phyloP scores from a whole-genome alignment of 1,284 basidiomycete species.

The Cutaneotrichosporon arboriforme region DNA sequence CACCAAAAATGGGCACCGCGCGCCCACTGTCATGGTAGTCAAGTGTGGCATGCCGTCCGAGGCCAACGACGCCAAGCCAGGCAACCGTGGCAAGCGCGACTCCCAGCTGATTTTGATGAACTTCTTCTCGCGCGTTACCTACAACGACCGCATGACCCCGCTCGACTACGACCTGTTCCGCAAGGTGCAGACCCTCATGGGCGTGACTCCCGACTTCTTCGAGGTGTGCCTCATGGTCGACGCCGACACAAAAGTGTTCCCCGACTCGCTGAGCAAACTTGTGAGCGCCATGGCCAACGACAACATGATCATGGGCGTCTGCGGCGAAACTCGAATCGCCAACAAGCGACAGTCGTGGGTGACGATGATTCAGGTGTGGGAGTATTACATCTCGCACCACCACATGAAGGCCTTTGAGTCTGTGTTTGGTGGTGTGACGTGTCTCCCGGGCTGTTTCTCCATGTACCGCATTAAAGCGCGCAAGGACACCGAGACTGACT shows the following conservation, averaged over 20 bases:
- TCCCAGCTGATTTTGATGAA: constrained; percentile 99
- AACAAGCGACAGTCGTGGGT: constrained; percentile 99
- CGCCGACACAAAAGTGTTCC: constrained; percentile 91
- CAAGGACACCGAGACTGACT: constrained; percentile 80
- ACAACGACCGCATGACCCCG: constrained; percentile 97
- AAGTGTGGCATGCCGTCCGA: constrained; percentile 86
- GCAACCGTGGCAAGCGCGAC: constrained; percentile 97
- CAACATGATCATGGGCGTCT: constrained; percentile 97
- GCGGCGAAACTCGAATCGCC: constrained; percentile 95
- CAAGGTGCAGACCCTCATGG: constrained; percentile 93
- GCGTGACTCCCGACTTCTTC: constrained; percentile 98
- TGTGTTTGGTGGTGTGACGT: constrained; percentile 98
- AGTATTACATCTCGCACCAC: constrained; percentile 99
- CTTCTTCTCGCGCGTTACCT: constrained; percentile 97
- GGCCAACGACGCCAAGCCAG: constrained; percentile 84
- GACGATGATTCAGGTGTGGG: constrained; percentile 92
- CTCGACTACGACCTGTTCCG: constrained; percentile 98
- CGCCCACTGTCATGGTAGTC: constrained; percentile 91
- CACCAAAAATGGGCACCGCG: constrained; percentile 64
- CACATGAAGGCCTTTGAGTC: constrained; percentile 97
- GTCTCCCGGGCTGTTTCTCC: constrained; percentile 97
- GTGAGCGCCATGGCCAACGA: constrained; percentile 99
- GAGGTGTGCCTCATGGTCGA: constrained; percentile 98
- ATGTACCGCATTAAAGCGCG: constrained; percentile 98
- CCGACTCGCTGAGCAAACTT: constrained; percentile 74